A percentile compares a stretch with the other conserved stretches of the same genome.
These are phyloP conservation scores for Cyclocybe cylindracea DNA, from an alignment of 768 basidiomycete species.

Conservation along the genomic window DNA sequence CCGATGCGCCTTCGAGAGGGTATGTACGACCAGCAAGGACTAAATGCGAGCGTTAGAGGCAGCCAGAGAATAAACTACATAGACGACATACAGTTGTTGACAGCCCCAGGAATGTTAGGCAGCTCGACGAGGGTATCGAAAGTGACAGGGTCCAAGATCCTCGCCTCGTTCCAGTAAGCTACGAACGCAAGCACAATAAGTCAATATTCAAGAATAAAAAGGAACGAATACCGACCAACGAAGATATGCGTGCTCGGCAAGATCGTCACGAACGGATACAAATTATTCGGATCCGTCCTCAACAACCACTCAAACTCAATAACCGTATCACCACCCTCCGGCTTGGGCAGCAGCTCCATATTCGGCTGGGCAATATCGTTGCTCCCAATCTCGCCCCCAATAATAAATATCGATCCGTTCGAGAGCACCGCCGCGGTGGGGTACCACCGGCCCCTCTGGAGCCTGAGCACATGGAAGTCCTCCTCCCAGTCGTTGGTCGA, in stretches of 20 bases:
- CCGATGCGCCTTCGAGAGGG: slow-evolving; percentile 68
- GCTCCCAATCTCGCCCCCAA: slow-evolving; percentile 75
- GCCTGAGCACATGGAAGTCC: slow-evolving; percentile 50
- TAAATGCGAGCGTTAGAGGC: slow-evolving; percentile 16
- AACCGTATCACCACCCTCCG: slow-evolving; percentile 60
- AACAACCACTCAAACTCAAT: slow-evolving; percentile 65
- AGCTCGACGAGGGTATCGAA: slow-evolving; percentile 60
- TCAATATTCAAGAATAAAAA: not conserved
- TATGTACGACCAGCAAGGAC: slow-evolving; percentile 77
- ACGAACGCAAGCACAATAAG: not conserved
- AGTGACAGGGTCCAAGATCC: slow-evolving; percentile 66
- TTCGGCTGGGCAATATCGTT: slow-evolving; percentile 68
- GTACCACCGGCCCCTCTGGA: slow-evolving; percentile 81
- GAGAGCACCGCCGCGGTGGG: slow-evolving; percentile 66
- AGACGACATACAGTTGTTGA: slow-evolving; percentile 53
- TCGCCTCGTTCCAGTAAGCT: slow-evolving; percentile 84
- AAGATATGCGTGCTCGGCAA: slow-evolving; percentile 73
- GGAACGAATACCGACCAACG: slow-evolving; percentile 48
- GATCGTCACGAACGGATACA: slow-evolving; percentile 77
- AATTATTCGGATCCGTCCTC: slow-evolving; percentile 77
- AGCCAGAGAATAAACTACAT: not conserved
- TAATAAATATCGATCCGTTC: slow-evolving; percentile 73
- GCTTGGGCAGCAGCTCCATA: slow-evolving; percentile 71
- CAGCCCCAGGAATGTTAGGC: slow-evolving; percentile 78
- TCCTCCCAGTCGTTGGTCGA: slow-evolving; percentile 84